Evolutionary conservation across 305 asterid genomes (phyloP).

Genomic region (Solanum hybrid): DNA sequence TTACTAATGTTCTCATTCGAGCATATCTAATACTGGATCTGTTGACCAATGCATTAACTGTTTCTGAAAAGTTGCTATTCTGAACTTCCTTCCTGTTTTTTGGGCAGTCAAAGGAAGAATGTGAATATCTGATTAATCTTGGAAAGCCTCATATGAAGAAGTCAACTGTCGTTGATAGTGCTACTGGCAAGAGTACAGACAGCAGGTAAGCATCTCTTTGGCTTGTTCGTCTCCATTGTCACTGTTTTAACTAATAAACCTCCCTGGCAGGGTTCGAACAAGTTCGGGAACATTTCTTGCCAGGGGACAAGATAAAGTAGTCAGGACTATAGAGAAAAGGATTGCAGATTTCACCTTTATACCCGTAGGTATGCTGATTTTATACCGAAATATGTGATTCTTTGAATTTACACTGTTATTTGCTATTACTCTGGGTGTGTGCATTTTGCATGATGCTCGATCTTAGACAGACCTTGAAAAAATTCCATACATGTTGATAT

Average conservation of each 20-base stretch:
- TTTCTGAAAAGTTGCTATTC: background rate
- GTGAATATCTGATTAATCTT: conserved; percentile 72
- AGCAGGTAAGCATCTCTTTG: conserved; percentile 49
- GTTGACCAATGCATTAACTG: background rate
- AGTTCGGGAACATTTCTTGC: conserved; percentile 91
- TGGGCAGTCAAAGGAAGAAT: conserved; percentile 80
- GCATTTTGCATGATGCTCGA: background rate
- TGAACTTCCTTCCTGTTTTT: background rate
- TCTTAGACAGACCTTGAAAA: background rate
- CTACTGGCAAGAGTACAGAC: conserved; percentile 69
- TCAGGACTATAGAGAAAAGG: conserved; percentile 72
- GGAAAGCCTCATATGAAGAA: conserved; percentile 75
- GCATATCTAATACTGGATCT: background rate
- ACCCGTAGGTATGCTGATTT: conserved; percentile 66
- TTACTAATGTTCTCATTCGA: background rate
- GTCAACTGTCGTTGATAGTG: conserved; percentile 71
- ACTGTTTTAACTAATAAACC: background rate
- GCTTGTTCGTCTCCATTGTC: background rate
- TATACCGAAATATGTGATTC: background rate
- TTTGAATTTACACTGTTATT: background rate
- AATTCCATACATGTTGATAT: background rate
- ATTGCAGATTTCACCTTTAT: conserved; percentile 90
- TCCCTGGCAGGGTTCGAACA: conserved; percentile 69
- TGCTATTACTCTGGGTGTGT: background rate
- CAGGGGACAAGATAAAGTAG: conserved; percentile 73